Base-by-base conservation (phyloP, 1,284 basidiomycete genomes). In the Trichosporon sp. region DNA sequence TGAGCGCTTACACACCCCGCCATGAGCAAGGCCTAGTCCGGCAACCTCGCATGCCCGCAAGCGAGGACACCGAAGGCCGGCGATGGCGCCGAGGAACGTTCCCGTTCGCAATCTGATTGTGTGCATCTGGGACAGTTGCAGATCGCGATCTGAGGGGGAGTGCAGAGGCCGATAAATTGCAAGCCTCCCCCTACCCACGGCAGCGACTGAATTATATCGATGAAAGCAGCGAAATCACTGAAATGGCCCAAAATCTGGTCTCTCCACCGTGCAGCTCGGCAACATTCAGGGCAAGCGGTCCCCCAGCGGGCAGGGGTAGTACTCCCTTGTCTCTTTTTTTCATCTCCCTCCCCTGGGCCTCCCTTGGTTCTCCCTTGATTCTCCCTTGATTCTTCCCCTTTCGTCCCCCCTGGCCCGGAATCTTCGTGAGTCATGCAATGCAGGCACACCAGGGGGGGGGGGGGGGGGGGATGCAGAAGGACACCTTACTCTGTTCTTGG, bases 401-500 rank as follows among this genome's bases (percentile, higher is more conserved):
- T 19, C 51, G 6, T 54, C 51, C 48, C 48, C 51, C 51, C 51
- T 54, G 19, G 51, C 51, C 51, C 51, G 51, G 19, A 54, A 54
- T 54, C 46, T 48, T 48, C 51, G 51, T 54, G 19, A 54, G 19
- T 54, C 19, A 26, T 54, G 38, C 38, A 40, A 40, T 46, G 16
- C 46, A 48, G 46, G 46, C 16, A 48, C 46, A 48, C 46, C 46
- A 48, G 46, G 46, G 46, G 46, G n/a, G 12, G 8, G 8, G 46
- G 46, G 46, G 46, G n/a, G 12, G 8, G 8, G 35, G 8, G 8
- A 10, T 5, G 40, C 40, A 43, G 40, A 16, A 11, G n/a, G 12
- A 51, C 48, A 26, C 26, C 26, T 26, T 26, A 51, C 51, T 7
- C 51, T 19, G 51, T 19, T 19, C n/a, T 1, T 19, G 51, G 51